Evolutionary conservation across 345 rosid genomes (phyloP), one percentile per base, ranked within the genome.

Genomic region (Lumnitzera racemosa): DNA sequence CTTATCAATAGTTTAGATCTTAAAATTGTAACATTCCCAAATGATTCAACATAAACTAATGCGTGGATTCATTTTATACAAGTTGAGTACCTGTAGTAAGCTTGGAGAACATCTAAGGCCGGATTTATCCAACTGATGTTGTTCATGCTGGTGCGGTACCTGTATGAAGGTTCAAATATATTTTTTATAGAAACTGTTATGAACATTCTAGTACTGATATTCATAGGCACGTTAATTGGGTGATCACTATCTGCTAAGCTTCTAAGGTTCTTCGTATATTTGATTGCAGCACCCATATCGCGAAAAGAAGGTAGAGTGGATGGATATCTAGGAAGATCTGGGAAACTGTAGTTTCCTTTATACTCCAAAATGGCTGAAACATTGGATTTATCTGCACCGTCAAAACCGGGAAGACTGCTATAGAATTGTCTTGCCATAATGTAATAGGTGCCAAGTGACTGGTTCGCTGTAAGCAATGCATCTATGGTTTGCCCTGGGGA

Each of bases 401-500:
- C 5, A 36, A 36, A 36, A 5, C 43, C 43, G 4, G 43, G 43
- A 5, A 4, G 1, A 36, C 43, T 9, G 7, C 43, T 9, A 7
- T 36, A 36, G 10, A 36, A 36, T 59, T 24, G 53, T 48, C 62
- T 55, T 8, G 58, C 58, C 2, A 55, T 13, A 7, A 52, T 51
- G 11, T 61, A 61, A 49, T 51, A 61, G 11, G 41, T 48, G 0
- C 65, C 24, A 20, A 53, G 65, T 23, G 49, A 11, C 12, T 61
- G 65, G 56, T 61, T 52, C 4, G 65, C 57, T 7, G 20, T 36
- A n/a, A 61, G 43, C 11, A 71, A 6, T n/a, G 57, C 68, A 47
- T 76, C 76, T 9, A 68, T 55, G 53, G 76, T 68, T 43, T 67
- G 74, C 0, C 80, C 80, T 0, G 76, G 63, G 3, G 70, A 14